A percentile compares a stretch with the other conserved stretches of the same genome.
These are phyloP conservation scores for Brassica balearica DNA, from an alignment of 441 rosid genomes.

Conservation along the genomic window DNA sequence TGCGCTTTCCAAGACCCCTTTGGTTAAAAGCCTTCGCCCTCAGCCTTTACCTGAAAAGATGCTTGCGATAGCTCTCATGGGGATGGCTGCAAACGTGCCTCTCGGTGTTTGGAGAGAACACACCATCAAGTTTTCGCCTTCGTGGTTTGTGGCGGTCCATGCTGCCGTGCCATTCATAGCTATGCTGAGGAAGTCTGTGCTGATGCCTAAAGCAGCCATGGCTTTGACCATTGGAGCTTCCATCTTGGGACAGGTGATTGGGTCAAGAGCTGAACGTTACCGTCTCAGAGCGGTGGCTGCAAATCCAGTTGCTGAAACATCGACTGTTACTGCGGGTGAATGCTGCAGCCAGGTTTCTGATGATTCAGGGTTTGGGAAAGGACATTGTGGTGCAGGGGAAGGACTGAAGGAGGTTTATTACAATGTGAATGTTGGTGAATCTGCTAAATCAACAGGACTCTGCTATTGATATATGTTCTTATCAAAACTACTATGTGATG, in stretches of 20 bases:
- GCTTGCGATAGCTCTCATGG: slow-evolving; percentile 71
- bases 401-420: slow-evolving; percentile 44
- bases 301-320: background rate
- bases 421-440: slow-evolving; percentile 33
- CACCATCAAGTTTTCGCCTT: slow-evolving; percentile 69
- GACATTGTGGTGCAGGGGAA: slow-evolving; percentile 50
- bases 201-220: slow-evolving; percentile 87
- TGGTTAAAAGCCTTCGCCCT: slow-evolving; percentile 69
- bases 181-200: slow-evolving; percentile 81
- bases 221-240: slow-evolving; percentile 82
- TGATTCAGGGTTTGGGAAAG: background rate
- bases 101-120: slow-evolving; percentile 87
- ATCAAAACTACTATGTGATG: background rate
- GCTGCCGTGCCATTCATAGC: slow-evolving; percentile 84
- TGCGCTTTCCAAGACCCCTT: slow-evolving; percentile 69
- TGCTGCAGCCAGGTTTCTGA: background rate
- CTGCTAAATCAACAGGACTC: slow-evolving; percentile 46
- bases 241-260: slow-evolving; percentile 78
- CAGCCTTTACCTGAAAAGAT: slow-evolving; percentile 81
- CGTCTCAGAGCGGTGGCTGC: slow-evolving; percentile 60
- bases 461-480: slow-evolving; percentile 34
- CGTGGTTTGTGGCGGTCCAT: slow-evolving; percentile 48
- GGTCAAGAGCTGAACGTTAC: slow-evolving; percentile 81
- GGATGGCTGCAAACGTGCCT: slow-evolving; percentile 80
- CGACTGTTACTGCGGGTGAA: background rate